These are phyloP conservation scores for Croton setiger DNA, from an alignment of 441 rosid species.

Conservation along the genomic window DNA sequence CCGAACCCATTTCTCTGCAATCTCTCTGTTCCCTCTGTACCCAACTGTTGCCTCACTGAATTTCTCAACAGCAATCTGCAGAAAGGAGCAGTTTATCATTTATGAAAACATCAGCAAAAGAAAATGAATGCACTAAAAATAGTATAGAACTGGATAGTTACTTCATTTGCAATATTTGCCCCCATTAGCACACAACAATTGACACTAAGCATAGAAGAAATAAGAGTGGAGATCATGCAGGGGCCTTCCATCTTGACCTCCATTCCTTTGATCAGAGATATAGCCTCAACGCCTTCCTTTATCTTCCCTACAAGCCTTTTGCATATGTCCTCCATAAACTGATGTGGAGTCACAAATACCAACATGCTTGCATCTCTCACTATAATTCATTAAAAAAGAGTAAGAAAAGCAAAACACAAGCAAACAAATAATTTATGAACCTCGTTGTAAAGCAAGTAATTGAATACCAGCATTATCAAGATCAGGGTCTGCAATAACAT, in stretches of 20 bases:
- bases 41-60: conserved; percentile 99
- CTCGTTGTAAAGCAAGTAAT: conserved; percentile 14
- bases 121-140: not conserved
- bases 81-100: conserved; percentile 7
- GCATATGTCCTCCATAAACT: conserved; percentile 89
- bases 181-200: conserved; percentile 95
- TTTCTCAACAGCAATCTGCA: conserved; percentile 85
- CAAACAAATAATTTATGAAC: not conserved
- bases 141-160: conserved; percentile 18
- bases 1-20: conserved; percentile 83
- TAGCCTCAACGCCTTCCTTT: conserved; percentile 60
- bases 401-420: not conserved
- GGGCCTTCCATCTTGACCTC: conserved; percentile 96
- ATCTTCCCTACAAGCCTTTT: conserved; percentile 73
- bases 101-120: conserved; percentile 19
- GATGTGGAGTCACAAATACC: conserved; percentile 96
- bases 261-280: conserved; percentile 96
- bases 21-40: conserved; percentile 55
- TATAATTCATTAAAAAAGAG: conserved; percentile 22
- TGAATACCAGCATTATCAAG: conserved; percentile 73
- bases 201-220: conserved; percentile 65
- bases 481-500: conserved; percentile 85
- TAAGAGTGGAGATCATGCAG: conserved; percentile 85
- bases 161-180: conserved; percentile 97
- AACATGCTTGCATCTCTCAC: conserved; percentile 87